A percentile compares a stretch with the other conserved stretches of the same genome.
These are phyloP conservation scores for Colletotrichum sp. DNA, from an alignment of 2,329 filamentous ascomycete species.

Conservation along the genomic window DNA sequence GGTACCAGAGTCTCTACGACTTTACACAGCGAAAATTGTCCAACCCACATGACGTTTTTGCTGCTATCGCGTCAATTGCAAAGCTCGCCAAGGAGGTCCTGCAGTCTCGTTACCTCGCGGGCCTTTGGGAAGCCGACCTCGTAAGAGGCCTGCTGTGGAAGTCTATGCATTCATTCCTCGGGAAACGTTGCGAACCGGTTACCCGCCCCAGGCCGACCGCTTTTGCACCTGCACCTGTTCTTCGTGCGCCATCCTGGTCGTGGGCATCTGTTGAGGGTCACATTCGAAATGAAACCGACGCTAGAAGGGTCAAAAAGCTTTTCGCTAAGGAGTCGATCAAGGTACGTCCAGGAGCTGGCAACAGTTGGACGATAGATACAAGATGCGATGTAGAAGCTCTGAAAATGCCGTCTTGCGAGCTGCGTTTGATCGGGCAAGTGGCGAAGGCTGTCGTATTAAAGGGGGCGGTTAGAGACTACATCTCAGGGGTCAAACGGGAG, in stretches of 20 bases:
- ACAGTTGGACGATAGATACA: neutral
- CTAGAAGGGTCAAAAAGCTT: neutral
- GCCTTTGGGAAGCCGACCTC: neutral
- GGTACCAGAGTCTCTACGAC: neutral
- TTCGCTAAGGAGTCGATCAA: neutral
- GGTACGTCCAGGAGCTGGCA: neutral
- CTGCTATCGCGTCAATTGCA: constrained; percentile 6
- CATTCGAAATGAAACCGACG: neutral
- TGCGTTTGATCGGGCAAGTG: neutral
- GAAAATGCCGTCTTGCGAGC: neutral
- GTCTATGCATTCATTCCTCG: neutral
- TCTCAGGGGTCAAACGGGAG: neutral
- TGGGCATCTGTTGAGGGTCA: constrained; percentile 9
- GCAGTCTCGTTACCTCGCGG: neutral
- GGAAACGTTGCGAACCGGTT: neutral
- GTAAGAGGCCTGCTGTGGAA: constrained; percentile 1
- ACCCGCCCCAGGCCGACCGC: neutral
- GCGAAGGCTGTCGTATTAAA: neutral
- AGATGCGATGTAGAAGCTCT: neutral
- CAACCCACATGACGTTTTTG: constrained; percentile 7
- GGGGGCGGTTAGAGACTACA: neutral
- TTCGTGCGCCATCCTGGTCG: neutral
- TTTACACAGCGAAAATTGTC: neutral
- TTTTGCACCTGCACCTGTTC: neutral
- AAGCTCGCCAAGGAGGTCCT: neutral